Evolutionary conservation across 495 filamentous ascomycete genomes (phyloP).

Genomic region (Sordaria brevicollis): DNA sequence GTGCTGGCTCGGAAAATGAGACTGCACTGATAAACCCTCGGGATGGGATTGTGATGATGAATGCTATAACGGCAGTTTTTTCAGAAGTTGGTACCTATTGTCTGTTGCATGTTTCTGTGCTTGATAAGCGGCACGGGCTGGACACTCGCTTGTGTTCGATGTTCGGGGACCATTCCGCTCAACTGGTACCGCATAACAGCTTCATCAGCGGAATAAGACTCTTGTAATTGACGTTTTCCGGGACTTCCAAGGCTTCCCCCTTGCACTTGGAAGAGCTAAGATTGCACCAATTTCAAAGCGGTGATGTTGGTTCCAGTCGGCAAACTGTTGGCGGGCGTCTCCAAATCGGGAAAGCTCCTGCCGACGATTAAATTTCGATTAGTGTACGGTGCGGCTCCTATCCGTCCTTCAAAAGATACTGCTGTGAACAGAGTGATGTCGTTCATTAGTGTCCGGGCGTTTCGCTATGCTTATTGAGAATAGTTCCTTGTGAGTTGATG

Average conservation of each 20-base stretch:
- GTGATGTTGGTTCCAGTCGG: background rate
- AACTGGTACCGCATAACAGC: too few relatives aligned
- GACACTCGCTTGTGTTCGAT: too few relatives aligned
- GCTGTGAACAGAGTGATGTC: background rate
- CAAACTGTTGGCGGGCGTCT: background rate
- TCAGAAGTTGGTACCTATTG: too few relatives aligned
- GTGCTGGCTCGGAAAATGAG: too few relatives aligned
- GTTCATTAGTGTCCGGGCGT: background rate
- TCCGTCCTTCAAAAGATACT: background rate
- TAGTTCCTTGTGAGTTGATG: background rate
- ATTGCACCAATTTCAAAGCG: background rate
- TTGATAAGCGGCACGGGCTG: too few relatives aligned
- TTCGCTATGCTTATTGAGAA: background rate
- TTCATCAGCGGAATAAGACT: too few relatives aligned
- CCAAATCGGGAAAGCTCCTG: background rate
- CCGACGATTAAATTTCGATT: background rate
- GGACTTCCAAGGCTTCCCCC: background rate
- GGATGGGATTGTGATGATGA: too few relatives aligned
- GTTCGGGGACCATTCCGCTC: too few relatives aligned
- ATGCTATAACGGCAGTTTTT: too few relatives aligned
- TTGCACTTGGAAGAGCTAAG: background rate
- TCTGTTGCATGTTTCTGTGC: too few relatives aligned
- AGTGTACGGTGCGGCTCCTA: background rate
- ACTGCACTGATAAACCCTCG: too few relatives aligned
- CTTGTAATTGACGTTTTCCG: too few relatives aligned